Conservation (phyloP, 805 yeast genomes). For the Lipomyces sp. region DNA sequence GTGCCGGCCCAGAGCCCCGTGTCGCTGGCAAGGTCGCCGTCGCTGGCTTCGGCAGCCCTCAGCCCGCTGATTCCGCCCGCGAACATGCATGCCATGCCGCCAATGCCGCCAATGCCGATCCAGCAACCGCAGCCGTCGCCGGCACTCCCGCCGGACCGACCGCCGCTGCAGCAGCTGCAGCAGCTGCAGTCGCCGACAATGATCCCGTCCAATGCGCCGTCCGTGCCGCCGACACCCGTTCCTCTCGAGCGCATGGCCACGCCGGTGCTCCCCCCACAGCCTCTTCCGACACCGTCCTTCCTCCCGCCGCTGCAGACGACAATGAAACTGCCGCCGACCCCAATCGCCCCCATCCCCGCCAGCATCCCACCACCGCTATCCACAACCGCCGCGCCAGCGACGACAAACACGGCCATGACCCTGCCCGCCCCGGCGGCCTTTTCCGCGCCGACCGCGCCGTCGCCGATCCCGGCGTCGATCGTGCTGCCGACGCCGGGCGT, state of each 20-base stretch:
- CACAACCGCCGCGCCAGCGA: background rate
- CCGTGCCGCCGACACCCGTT: background rate
- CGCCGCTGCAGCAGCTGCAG: background rate
- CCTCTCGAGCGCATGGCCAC: constrained; percentile 16
- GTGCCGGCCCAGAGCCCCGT: too few species aligned
- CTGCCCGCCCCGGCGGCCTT: background rate
- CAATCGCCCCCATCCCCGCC: background rate
- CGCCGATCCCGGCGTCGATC: constrained; percentile 4
- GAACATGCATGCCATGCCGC: too few species aligned
- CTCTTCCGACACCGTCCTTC: constrained; percentile 14
- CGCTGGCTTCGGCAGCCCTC: too few species aligned
- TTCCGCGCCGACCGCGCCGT: background rate
- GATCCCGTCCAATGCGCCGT: too few species aligned
- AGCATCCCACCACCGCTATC: background rate
- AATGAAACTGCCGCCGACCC: background rate
- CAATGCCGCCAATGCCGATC: too few species aligned
- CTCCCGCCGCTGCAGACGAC: background rate
- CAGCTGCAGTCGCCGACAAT: background rate
- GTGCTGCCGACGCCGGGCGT: constrained; percentile 17
- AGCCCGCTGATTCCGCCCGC: too few species aligned
- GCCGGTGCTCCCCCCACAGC: constrained; percentile 8
- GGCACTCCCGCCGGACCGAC: too few species aligned
- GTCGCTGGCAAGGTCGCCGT: too few species aligned
- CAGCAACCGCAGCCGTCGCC: too few species aligned
- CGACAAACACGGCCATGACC: background rate